These are phyloP conservation scores for Asclepias syriaca DNA, from an alignment of 257 asterid species.

Conservation along the genomic window DNA sequence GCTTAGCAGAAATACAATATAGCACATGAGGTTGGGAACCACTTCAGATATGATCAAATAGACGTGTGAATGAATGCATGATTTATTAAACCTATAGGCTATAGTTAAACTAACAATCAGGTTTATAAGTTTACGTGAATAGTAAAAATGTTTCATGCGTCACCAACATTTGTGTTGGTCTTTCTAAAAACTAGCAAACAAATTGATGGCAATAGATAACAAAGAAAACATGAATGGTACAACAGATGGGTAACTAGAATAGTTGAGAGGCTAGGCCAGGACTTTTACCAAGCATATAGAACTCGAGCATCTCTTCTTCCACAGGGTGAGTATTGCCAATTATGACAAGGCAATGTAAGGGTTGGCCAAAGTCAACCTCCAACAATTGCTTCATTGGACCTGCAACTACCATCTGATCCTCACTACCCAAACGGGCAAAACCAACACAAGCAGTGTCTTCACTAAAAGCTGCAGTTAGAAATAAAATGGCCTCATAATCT, in stretches of 20 bases:
- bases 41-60: neutral
- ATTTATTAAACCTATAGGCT: no score
- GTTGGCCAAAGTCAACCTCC: conserved; percentile 64
- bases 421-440: conserved; percentile 84
- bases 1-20: neutral
- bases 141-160: neutral
- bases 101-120: neutral
- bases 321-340: conserved; percentile 83
- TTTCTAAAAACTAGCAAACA: neutral
- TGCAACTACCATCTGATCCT: conserved; percentile 68
- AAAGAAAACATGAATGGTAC: conserved; percentile 3
- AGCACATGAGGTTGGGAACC: neutral
- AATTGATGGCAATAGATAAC: neutral
- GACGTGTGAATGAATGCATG: neutral
- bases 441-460: conserved; percentile 82
- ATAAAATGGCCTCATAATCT: neutral
- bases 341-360: conserved; percentile 82
- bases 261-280: conserved; percentile 8
- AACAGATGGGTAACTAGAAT: neutral
- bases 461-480: conserved; percentile 45
- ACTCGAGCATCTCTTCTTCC: conserved; percentile 86
- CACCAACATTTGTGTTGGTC: neutral
- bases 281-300: conserved; percentile 32
- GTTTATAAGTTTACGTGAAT: neutral
- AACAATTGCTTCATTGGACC: conserved; percentile 71